Conservation (phyloP, 2,329 filamentous ascomycete genomes). For the Aspergillus fumigatus region DNA sequence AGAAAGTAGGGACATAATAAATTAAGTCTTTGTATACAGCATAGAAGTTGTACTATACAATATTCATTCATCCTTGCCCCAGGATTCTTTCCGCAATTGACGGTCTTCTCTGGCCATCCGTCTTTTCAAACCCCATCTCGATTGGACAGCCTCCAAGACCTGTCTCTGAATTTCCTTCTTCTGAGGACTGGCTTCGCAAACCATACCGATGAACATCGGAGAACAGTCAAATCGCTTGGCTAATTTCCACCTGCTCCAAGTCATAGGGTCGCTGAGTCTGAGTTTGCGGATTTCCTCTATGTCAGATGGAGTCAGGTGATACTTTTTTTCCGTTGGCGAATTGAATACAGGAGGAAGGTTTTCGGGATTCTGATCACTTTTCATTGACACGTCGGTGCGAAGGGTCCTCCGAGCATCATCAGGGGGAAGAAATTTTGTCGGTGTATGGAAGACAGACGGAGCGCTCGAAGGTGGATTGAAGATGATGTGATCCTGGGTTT, state of each 20-base stretch:
- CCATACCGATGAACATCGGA: constrained; percentile 58
- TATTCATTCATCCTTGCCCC: constrained; percentile 54
- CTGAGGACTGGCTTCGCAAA: constrained; percentile 49
- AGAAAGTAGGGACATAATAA: not conserved
- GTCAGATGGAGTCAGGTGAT: constrained; percentile 55
- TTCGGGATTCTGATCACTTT: constrained; percentile 14
- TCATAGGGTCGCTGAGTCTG: constrained; percentile 50
- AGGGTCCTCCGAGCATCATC: constrained; percentile 52
- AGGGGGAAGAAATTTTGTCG: constrained; percentile 59
- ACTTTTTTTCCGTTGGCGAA: constrained; percentile 52
- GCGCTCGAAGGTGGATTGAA: constrained; percentile 63
- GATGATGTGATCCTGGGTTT: constrained; percentile 52
- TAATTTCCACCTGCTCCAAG: constrained; percentile 56
- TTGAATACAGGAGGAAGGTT: constrained; percentile 49
- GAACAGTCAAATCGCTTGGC: constrained; percentile 61
- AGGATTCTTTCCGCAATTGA: constrained; percentile 54
- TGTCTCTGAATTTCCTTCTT: constrained; percentile 46
- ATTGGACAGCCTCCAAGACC: constrained; percentile 51
- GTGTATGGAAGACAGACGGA: constrained; percentile 61
- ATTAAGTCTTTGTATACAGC: not conserved
- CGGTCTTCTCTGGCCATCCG: constrained; percentile 59
- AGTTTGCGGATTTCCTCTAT: constrained; percentile 57
- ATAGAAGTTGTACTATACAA: not conserved
- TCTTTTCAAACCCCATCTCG: constrained; percentile 57
- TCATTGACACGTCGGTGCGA: constrained; percentile 32